A percentile compares a stretch with the other conserved stretches of the same genome.
phyloP scores from a whole-genome alignment of 1,139 yeast species.

The Taiozyma sp. region DNA sequence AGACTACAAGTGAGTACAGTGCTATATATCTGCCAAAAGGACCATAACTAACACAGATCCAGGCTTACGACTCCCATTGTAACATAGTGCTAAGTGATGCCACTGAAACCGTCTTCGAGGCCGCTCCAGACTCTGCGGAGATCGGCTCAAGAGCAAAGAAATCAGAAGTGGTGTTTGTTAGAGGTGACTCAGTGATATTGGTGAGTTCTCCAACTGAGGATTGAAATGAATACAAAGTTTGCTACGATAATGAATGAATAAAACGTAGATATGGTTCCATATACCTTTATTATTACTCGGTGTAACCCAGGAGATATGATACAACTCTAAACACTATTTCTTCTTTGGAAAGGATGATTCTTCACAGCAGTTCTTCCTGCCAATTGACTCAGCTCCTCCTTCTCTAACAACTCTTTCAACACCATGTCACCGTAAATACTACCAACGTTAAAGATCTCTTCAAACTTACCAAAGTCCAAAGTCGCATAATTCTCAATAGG shows the following conservation, averaged over 20 bases:
- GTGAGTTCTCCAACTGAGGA: constrained; percentile 46
- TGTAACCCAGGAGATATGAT: no score
- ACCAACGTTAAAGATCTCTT: constrained; percentile 84
- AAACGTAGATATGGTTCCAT: background rate
- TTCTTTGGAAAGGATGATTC: constrained; percentile 34
- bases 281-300: no score
- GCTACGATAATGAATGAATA: background rate
- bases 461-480: constrained; percentile 86
- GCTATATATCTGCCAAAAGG: background rate
- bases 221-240: constrained; percentile 9
- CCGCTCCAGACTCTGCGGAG: constrained; percentile 42
- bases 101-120: constrained; percentile 67
- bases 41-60: background rate
- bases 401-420: constrained; percentile 47
- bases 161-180: constrained; percentile 88
- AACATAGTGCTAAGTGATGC: constrained; percentile 95
- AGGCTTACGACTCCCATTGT: constrained; percentile 94
- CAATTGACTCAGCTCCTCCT: constrained; percentile 55
- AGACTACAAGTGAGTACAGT: constrained; percentile 56
- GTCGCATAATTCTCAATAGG: constrained; percentile 93
- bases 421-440: constrained; percentile 63
- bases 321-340: constrained; percentile 48
- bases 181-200: constrained; percentile 93
- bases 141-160: constrained; percentile 41
- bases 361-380: constrained; percentile 43